Percentiles rank a stretch among this genome's conserved stretches.
phyloP scores from a whole-genome alignment of 768 basidiomycete species.

The Mycena filopes region DNA sequence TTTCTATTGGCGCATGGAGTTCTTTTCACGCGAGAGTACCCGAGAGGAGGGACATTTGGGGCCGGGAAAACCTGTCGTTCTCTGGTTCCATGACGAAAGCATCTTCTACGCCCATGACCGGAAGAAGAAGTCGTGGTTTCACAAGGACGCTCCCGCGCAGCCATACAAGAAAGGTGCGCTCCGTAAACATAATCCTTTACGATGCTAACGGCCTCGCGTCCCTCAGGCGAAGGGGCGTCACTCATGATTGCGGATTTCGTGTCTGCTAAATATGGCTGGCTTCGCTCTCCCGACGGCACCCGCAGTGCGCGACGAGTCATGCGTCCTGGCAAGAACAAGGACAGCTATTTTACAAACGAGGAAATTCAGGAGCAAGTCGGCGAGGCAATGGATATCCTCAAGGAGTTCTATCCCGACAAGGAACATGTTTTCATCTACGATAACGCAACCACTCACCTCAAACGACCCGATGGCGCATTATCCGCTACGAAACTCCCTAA shows the following conservation, averaged over 20 bases:
- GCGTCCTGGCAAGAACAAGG: constrained; percentile 35
- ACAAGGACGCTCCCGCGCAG: constrained; percentile 28
- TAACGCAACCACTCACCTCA: constrained; percentile 20
- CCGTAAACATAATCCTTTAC: no score
- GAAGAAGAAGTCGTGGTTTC: constrained; percentile 36
- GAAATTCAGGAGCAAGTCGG: constrained; percentile 22
- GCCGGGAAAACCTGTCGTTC: constrained; percentile 21
- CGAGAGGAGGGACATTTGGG: neutral
- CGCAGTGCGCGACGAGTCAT: constrained; percentile 35
- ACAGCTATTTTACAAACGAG: constrained; percentile 39
- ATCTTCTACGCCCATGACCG: constrained; percentile 50
- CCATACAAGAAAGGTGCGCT: constrained; percentile 48
- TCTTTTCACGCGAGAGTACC: constrained; percentile 14
- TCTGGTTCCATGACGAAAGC: constrained; percentile 46
- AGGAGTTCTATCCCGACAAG: constrained; percentile 36
- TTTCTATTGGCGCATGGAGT: constrained; percentile 22
- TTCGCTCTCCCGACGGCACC: constrained; percentile 37
- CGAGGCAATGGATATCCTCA: constrained; percentile 38
- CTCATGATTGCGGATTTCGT: constrained; percentile 50
- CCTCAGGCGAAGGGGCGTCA: constrained; percentile 46
- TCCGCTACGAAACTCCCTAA: constrained; percentile 39
- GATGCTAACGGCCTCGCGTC: no score
- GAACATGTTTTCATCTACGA: constrained; percentile 30
- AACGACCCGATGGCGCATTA: constrained; percentile 37
- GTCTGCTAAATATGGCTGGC: constrained; percentile 44